A percentile compares a stretch with the other conserved stretches of the same genome.
Evolutionary conservation across 768 basidiomycete genomes (phyloP).

Genomic region (Termitomyces sp.): DNA sequence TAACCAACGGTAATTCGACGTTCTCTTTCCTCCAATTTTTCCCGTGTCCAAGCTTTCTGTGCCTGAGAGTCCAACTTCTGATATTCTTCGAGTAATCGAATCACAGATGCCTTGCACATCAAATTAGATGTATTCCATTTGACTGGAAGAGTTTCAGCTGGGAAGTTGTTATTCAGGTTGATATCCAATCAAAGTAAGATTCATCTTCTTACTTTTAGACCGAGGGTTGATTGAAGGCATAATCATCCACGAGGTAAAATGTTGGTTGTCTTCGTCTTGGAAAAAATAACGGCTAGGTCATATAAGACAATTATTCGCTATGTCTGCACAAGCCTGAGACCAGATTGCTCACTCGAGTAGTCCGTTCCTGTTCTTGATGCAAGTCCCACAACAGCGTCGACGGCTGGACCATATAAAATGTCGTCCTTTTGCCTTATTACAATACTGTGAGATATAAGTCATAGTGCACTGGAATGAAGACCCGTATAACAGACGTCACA

Average conservation of each 20-base stretch:
- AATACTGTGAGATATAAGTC: not conserved
- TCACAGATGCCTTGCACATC: not conserved
- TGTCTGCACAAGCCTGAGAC: not conserved
- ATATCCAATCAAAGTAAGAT: not conserved
- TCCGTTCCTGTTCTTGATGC: not conserved
- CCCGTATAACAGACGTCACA: slow-evolving; percentile 5
- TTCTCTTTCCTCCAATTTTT: not conserved
- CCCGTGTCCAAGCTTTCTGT: not conserved
- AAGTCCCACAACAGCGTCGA: slow-evolving; percentile 8
- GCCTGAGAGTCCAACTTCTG: not conserved
- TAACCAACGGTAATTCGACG: not conserved
- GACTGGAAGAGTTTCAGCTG: not conserved
- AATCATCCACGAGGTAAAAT: not conserved
- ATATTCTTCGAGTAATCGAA: not conserved
- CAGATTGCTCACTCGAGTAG: not conserved
- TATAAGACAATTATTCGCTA: not conserved
- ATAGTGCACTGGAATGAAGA: not conserved
- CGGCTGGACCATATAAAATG: slow-evolving; percentile 7
- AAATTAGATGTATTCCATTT: not conserved
- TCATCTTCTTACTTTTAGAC: not conserved
- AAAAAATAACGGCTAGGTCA: not conserved
- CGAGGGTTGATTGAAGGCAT: not conserved
- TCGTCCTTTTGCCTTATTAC: not conserved
- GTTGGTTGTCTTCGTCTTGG: no score
- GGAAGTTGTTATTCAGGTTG: not conserved